Evolutionary conservation across 208 protist genomes (phyloP), one percentile per base, ranked within the genome.

Genomic region (Acanthamoeba royreba): DNA sequence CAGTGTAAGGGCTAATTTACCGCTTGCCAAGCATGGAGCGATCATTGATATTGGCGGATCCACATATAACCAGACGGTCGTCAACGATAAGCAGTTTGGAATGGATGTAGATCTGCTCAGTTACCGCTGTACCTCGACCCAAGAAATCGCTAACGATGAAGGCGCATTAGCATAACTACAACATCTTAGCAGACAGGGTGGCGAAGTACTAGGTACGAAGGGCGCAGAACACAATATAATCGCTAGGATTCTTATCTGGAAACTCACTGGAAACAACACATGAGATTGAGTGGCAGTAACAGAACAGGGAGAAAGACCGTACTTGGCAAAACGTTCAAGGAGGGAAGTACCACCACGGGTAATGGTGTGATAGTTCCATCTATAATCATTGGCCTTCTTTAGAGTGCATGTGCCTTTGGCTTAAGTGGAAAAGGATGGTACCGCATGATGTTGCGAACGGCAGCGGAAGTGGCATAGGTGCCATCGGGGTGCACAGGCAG

Each of bases 11-110:
- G 61, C 2, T n/a, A 9, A 2, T 5, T 31, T 4, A 22, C 66
- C 74, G 31, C 38, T 90, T 46, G 74, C 74, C 46, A 49, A 94
- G 83, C 45, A 96, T 79, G 79, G 40, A 83, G 42, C 95, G 58
- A 66, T 96, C 95, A 52, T 96, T 96, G 52, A 96, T 96, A 42
- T 96, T 96, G 3, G 95, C 95, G 13, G 88, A 94, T 17, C 95
- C 95, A 49, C 96, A 66, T 28, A 96, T 96, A 2, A 81, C 61
- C 9, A 94, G 28, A 49, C 92, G 83, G 53, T 96, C 95, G 79
- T 95, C 94, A 5, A 96, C 77, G 28, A 96, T 95, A 92, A 96
- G 96, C 40, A 96, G 31, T 83, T 96, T 96, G 4, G 88, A 89
- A 22, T 96, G 95, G 0, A 96, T 90, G 87, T 96, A 96, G 9